Base-by-base conservation (phyloP, 148 eudicot species). In the Vaccinium myrtillus region DNA sequence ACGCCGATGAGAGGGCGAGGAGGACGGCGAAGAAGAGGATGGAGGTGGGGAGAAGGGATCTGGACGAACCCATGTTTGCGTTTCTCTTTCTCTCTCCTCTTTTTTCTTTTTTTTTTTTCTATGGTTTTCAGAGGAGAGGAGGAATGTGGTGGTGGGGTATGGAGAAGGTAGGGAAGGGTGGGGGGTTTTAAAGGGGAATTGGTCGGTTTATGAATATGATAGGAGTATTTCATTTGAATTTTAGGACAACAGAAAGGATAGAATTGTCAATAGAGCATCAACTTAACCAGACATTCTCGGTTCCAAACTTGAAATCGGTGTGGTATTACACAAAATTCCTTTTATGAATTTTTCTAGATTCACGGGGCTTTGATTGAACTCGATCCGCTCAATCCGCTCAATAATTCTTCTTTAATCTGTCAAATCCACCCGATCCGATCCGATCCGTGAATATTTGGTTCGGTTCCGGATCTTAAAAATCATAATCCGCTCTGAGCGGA, bases 1-100 rank as follows among this genome's bases (percentile, higher is more conserved):
- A 88, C 89, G 96, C 90, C 30, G 89, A 83, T 54, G 91, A 65
- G 4, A 71, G 7, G 65, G 63, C 48, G 83, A 73, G 14, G 86
- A 87, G 82, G 81, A 56, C 67, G 82, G 19, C 18, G 18, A 80
- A 49, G 70, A 87, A 54, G 82, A 75, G 84, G 82, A 69, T 11
- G 25, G 32, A 53, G 27, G 78, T 78, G 77, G 32, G 5, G 77
- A 78, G 7, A 70, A 71, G 16, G 49, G 86, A 67, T 32, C 71
- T 30, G 15, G 48, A 50, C 3, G 56, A 30, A 49, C n/a, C 51
- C 86, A 83, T 82, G 25, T 16, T 69, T 43, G 71, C 9, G 67
- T 9, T 21, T 13, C 18, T 79, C 23, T 76, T 8, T 76, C 79
- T 77, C 58, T 50, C 5, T 78, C 36, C 3, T 36, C 18, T 46